phyloP scores from a whole-genome alignment of 805 yeast species.

The Metschnikowia similis region DNA sequence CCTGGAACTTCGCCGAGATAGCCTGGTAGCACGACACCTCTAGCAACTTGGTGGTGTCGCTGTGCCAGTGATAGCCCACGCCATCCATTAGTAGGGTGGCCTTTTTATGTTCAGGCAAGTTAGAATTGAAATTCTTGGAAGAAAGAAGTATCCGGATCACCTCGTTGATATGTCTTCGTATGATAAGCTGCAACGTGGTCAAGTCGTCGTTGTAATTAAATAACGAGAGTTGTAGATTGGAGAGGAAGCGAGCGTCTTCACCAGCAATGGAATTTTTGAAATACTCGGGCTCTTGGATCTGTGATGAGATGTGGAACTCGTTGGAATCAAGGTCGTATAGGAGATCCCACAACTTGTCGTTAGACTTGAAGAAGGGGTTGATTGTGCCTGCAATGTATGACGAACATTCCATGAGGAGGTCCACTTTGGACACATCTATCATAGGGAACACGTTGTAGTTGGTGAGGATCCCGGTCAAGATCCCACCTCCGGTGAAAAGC shows the following conservation, averaged over 20 bases:
- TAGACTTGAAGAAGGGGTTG: slow-evolving; percentile 57
- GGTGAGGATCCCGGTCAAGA: slow-evolving; percentile 37
- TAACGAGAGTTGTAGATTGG: slow-evolving; percentile 39
- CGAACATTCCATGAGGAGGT: slow-evolving; percentile 38
- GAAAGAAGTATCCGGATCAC: slow-evolving; percentile 35
- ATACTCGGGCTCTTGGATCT: slow-evolving; percentile 17
- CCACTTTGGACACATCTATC: slow-evolving; percentile 57
- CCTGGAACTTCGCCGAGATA: slow-evolving; percentile 32
- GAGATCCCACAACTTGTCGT: slow-evolving; percentile 54
- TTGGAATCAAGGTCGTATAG: slow-evolving; percentile 57
- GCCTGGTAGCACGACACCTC: slow-evolving; percentile 41
- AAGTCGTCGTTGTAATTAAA: slow-evolving; percentile 44
- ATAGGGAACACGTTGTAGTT: slow-evolving; percentile 50
- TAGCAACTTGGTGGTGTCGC: slow-evolving; percentile 36
- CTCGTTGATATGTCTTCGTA: slow-evolving; percentile 43
- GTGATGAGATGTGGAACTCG: slow-evolving; percentile 31
- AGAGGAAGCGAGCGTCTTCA: slow-evolving; percentile 43
- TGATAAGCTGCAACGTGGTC: slow-evolving; percentile 40
- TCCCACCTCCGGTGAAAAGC: slow-evolving; percentile 41
- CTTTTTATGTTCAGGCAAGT: slow-evolving; percentile 14
- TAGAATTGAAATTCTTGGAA: slow-evolving; percentile 31
- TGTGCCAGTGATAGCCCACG: slow-evolving; percentile 41
- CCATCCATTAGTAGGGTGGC: slow-evolving; percentile 35
- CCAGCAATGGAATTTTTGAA: slow-evolving; percentile 36
- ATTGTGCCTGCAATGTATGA: slow-evolving; percentile 62